A percentile compares a stretch with the other conserved stretches of the same genome.
Conservation (phyloP, 306 rosid species). For the Biancaea sappan region DNA sequence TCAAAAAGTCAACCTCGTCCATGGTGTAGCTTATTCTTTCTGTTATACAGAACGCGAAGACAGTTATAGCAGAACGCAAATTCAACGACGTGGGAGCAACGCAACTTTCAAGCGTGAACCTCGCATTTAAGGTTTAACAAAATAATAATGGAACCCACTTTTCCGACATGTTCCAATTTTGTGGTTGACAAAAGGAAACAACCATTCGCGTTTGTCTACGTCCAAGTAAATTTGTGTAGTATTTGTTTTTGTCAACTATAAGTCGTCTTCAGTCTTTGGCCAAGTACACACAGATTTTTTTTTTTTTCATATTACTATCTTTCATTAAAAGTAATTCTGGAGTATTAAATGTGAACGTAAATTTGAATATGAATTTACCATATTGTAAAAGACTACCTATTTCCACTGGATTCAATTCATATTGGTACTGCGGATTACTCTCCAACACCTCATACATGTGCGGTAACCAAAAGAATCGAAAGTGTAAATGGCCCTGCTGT, state of each 20-base stretch:
- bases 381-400: too few species aligned
- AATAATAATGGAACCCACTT: background rate
- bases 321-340: too few species aligned
- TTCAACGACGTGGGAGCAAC: constrained; percentile 29
- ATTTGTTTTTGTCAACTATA: background rate
- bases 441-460: too few species aligned
- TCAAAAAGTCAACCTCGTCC: background rate
- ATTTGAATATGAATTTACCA: too few species aligned
- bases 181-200: background rate
- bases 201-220: background rate
- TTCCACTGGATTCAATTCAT: too few species aligned
- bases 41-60: background rate
- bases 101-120: background rate
- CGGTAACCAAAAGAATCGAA: background rate
- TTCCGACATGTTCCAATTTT: background rate
- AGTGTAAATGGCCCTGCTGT: background rate
- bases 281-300: background rate
- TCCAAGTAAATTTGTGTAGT: background rate
- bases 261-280: background rate
- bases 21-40: background rate
- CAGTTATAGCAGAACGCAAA: background rate
- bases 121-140: background rate
- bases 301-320: too few species aligned
- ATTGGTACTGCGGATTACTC: too few species aligned
- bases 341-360: too few species aligned